These are phyloP conservation scores for Uncinocarpus reesii DNA, from an alignment of 2,329 filamentous ascomycete genomes.

Conservation along the genomic window DNA sequence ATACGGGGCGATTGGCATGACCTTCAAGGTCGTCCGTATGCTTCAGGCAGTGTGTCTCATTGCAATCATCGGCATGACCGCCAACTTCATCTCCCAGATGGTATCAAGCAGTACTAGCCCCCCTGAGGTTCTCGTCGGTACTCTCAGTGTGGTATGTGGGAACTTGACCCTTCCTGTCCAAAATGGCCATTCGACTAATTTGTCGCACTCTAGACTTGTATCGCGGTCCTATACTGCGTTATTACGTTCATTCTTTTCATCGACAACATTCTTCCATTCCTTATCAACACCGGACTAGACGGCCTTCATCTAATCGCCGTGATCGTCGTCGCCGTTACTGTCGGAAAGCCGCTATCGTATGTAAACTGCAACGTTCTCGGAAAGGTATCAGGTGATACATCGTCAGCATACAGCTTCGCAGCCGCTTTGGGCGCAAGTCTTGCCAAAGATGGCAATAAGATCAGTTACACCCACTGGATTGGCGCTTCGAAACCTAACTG, in stretches of 20 bases:
- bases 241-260: slow-evolving; percentile 74
- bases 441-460: slow-evolving; percentile 40
- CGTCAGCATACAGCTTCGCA: slow-evolving; percentile 46
- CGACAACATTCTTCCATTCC: slow-evolving; percentile 64
- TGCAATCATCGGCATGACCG: slow-evolving; percentile 65
- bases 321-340: slow-evolving; percentile 63
- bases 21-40: slow-evolving; percentile 63
- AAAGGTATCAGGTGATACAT: slow-evolving; percentile 36
- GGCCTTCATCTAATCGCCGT: slow-evolving; percentile 61
- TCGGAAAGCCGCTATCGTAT: slow-evolving; percentile 71
- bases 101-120: slow-evolving; percentile 54
- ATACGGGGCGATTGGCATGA: slow-evolving; percentile 65
- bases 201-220: slow-evolving; percentile 50
- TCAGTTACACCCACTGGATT: slow-evolving; percentile 47
- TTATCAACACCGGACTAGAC: slow-evolving; percentile 59
- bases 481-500: slow-evolving; percentile 58
- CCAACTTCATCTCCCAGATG: slow-evolving; percentile 73
- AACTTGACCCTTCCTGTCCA: neutral
- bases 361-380: slow-evolving; percentile 57
- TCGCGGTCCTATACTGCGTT: slow-evolving; percentile 66
- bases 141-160: slow-evolving; percentile 64
- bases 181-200: neutral
- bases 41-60: slow-evolving; percentile 64
- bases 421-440: slow-evolving; percentile 44
- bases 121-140: slow-evolving; percentile 64